Percentiles rank a stretch among this genome's conserved stretches.
These are phyloP conservation scores for Trichoderma parareesei DNA, from an alignment of 495 filamentous ascomycete genomes.

Conservation along the genomic window DNA sequence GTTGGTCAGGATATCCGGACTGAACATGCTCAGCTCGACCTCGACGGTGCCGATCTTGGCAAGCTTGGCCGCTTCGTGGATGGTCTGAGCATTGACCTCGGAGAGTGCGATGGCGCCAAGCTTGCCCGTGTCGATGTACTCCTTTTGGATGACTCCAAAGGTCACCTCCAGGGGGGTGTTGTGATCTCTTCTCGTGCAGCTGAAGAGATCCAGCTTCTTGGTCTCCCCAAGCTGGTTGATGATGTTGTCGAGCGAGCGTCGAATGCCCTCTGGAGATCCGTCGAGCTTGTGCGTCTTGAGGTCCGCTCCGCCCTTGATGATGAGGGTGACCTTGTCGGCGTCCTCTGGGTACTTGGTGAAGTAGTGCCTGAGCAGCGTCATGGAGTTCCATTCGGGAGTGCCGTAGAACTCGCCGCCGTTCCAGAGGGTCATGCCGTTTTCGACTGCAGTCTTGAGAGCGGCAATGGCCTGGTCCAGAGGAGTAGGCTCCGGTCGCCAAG, in stretches of 20 bases:
- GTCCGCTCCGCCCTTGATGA: constrained; percentile 53
- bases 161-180: constrained; percentile 42
- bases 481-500: constrained; percentile 56
- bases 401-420: constrained; percentile 81
- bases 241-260: constrained; percentile 58
- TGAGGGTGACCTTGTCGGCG: constrained; percentile 54
- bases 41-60: constrained; percentile 69
- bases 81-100: constrained; percentile 66
- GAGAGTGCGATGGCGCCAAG: constrained; percentile 70
- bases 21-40: constrained; percentile 68
- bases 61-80: constrained; percentile 61
- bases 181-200: constrained; percentile 64
- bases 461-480: constrained; percentile 56
- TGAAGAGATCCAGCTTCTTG: constrained; percentile 78
- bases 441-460: constrained; percentile 57
- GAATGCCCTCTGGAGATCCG: constrained; percentile 53
- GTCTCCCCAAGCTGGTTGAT: constrained; percentile 57
- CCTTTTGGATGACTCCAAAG: constrained; percentile 46
- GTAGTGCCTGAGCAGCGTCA: constrained; percentile 56
- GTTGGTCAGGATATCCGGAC: constrained; percentile 61
- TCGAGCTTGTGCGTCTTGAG: constrained; percentile 35
- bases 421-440: constrained; percentile 64
- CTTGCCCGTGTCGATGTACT: constrained; percentile 65
- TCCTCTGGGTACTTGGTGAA: constrained; percentile 62
- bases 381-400: constrained; percentile 56